Evolutionary conservation across 177 flowering plant genomes (phyloP).

Genomic region (Vitis hybrid): DNA sequence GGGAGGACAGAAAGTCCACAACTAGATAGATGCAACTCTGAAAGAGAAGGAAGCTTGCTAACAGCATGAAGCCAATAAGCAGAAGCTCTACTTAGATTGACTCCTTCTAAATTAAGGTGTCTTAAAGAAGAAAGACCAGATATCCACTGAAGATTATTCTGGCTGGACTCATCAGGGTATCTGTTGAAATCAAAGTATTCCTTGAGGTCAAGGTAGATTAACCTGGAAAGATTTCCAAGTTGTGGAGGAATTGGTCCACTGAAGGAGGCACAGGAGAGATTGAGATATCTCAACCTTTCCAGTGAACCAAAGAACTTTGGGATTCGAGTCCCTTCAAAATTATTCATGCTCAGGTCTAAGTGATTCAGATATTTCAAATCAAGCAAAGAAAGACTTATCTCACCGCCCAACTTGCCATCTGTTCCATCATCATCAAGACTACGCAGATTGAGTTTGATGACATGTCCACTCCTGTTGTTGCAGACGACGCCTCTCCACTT

Average conservation of each 20-base stretch:
- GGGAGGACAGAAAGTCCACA: slow-evolving; percentile 4
- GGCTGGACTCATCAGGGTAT: background rate
- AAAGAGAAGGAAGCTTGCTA: slow-evolving; percentile 11
- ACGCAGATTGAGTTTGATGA: slow-evolving; percentile 8
- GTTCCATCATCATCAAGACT: background rate
- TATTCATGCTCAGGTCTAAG: slow-evolving; percentile 25
- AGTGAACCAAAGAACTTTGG: slow-evolving; percentile 19
- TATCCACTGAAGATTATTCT: slow-evolving; percentile 11
- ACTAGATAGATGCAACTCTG: background rate
- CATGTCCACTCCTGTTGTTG: slow-evolving; percentile 10
- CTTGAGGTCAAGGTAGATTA: slow-evolving; percentile 19
- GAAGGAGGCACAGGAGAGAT: slow-evolving; percentile 15
- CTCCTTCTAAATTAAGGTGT: slow-evolving; percentile 7
- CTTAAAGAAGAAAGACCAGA: slow-evolving; percentile 10
- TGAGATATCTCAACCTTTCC: slow-evolving; percentile 15
- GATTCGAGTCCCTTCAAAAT: slow-evolving; percentile 9
- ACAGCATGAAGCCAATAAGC: slow-evolving; percentile 3
- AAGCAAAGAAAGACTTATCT: slow-evolving; percentile 14
- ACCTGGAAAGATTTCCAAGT: slow-evolving; percentile 20
- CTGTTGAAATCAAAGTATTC: background rate
- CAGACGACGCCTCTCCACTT: slow-evolving; percentile 22
- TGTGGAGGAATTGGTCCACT: slow-evolving; percentile 7
- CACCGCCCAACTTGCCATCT: slow-evolving; percentile 1
- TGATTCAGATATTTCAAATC: slow-evolving; percentile 14
- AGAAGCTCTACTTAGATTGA: background rate